Evolutionary conservation across 257 asterid genomes (phyloP).

Genomic region (Solanum ahanhuiri): DNA sequence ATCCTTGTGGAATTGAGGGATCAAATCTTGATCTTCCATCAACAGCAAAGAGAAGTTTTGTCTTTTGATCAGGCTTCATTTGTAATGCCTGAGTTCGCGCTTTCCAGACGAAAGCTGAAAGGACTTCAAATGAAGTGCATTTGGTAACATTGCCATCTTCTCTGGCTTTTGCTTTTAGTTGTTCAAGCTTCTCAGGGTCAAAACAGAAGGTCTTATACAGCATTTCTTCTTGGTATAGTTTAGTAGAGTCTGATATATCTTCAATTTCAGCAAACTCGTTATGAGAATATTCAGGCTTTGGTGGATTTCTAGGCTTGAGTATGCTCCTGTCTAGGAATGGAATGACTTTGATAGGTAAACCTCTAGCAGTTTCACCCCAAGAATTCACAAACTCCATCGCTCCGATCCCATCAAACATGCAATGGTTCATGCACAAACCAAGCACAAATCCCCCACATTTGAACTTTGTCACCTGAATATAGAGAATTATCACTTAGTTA

Average conservation of each 20-base stretch:
- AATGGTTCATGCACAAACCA: slow-evolving; percentile 81
- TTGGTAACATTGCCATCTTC: slow-evolving; percentile 32
- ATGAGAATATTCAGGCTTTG: slow-evolving; percentile 52
- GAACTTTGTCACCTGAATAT: slow-evolving; percentile 66
- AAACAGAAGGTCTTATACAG: slow-evolving; percentile 61
- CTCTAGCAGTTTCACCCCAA: slow-evolving; percentile 80
- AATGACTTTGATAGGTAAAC: slow-evolving; percentile 31
- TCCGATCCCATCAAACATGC: slow-evolving; percentile 85
- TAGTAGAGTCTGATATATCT: slow-evolving; percentile 45
- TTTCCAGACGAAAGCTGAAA: slow-evolving; percentile 72
- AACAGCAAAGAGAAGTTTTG: slow-evolving; percentile 79
- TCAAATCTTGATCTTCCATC: slow-evolving; percentile 65
- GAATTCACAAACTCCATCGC: slow-evolving; percentile 87
- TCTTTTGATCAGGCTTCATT: slow-evolving; percentile 60
- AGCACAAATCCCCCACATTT: slow-evolving; percentile 88
- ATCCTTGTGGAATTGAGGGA: slow-evolving; percentile 63
- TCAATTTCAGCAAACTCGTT: slow-evolving; percentile 66
- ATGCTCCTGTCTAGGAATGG: slow-evolving; percentile 76
- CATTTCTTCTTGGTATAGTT: slow-evolving; percentile 61
- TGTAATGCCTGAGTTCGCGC: slow-evolving; percentile 56
- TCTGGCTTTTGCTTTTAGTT: slow-evolving; percentile 35
- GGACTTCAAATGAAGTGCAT: slow-evolving; percentile 83
- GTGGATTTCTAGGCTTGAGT: slow-evolving; percentile 59
- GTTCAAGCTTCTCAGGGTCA: slow-evolving; percentile 52
- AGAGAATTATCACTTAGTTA: background rate